These are phyloP conservation scores for Brassica hybrid DNA, from an alignment of 441 rosid species.

Conservation along the genomic window DNA sequence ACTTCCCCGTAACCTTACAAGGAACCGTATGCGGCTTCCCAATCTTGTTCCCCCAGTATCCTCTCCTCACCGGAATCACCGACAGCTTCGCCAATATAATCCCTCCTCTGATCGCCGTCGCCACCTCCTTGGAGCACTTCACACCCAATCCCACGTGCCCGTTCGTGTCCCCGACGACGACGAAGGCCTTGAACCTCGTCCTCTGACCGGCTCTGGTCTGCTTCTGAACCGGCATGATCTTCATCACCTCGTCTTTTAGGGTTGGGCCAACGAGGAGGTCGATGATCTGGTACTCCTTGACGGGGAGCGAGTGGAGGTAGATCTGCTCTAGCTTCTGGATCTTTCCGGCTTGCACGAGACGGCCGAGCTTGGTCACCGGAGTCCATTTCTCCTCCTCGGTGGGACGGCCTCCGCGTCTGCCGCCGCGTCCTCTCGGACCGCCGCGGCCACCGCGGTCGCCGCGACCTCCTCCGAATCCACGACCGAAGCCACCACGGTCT, in stretches of 20 bases:
- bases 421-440: slow-evolving; percentile 65
- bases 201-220: slow-evolving; percentile 94
- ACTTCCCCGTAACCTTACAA: slow-evolving; percentile 92
- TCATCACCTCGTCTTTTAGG: slow-evolving; percentile 93
- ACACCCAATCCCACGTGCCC: slow-evolving; percentile 96
- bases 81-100: slow-evolving; percentile 89
- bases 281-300: slow-evolving; percentile 84
- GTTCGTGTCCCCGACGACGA: slow-evolving; percentile 84
- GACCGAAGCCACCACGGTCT: slow-evolving; percentile 59
- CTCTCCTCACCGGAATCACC: slow-evolving; percentile 88
- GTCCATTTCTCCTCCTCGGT: slow-evolving; percentile 82
- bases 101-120: slow-evolving; percentile 89
- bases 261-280: slow-evolving; percentile 75
- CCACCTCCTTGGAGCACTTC: slow-evolving; percentile 89
- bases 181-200: slow-evolving; percentile 93
- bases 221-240: slow-evolving; percentile 92
- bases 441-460: slow-evolving; percentile 53
- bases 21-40: slow-evolving; percentile 91
- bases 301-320: slow-evolving; percentile 87
- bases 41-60: slow-evolving; percentile 96
- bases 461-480: slow-evolving; percentile 48
- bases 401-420: slow-evolving; percentile 70
- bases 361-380: slow-evolving; percentile 86
- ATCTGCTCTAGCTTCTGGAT: slow-evolving; percentile 73
- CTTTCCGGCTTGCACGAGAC: slow-evolving; percentile 58